Conservation (phyloP, 2,329 filamentous ascomycete genomes). For the Esteya vermicola region DNA sequence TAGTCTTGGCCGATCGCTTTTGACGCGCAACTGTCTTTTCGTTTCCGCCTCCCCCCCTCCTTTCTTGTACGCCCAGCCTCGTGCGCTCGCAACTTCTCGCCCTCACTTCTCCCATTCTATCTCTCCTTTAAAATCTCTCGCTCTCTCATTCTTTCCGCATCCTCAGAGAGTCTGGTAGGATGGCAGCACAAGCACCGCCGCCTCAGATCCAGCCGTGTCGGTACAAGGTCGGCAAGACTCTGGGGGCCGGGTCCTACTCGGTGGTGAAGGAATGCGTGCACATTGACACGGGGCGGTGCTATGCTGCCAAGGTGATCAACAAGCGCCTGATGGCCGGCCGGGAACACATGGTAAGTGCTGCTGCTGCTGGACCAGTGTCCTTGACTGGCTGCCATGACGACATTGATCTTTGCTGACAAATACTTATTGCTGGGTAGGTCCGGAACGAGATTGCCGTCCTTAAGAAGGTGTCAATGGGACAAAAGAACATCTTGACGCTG, state of each 20-base stretch:
- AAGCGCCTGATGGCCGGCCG: conserved; percentile 94
- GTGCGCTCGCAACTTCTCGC: no score
- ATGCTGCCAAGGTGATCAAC: conserved; percentile 98
- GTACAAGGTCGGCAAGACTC: conserved; percentile 97
- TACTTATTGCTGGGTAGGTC: no score
- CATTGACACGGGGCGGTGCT: conserved; percentile 93
- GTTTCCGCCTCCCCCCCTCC: no score
- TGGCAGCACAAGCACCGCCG: conserved; percentile 8
- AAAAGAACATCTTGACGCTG: conserved; percentile 93
- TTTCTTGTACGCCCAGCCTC: no score
- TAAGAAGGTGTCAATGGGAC: conserved; percentile 97
- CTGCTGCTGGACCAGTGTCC: background rate
- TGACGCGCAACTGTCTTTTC: no score
- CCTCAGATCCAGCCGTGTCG: conserved; percentile 85
- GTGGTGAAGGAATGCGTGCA: conserved; percentile 99
- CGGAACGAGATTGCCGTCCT: conserved; percentile 96
- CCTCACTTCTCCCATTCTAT: no score
- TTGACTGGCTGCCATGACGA: background rate
- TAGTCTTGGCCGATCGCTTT: no score
- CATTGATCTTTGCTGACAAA: background rate
- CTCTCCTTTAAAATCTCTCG: no score
- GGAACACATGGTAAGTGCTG: conserved; percentile 75
- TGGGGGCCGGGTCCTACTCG: conserved; percentile 92
- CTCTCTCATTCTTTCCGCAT: no score
- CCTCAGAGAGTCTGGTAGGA: no score